These are phyloP conservation scores for Saccharomycopsis guyanensis DNA, from an alignment of 805 yeast genomes.

Conservation along the genomic window DNA sequence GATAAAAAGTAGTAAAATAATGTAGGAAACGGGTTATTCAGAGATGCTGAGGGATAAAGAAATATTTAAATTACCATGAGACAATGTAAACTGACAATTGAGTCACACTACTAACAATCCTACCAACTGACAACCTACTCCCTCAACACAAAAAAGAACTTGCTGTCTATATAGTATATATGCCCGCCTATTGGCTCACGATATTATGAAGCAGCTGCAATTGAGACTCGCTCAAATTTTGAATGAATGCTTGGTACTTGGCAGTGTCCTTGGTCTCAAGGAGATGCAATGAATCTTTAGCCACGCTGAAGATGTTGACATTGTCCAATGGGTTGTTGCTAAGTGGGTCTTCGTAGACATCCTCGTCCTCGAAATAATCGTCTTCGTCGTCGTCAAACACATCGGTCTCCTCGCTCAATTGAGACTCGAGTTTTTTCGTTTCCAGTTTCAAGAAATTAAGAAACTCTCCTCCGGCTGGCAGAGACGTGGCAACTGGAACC, in stretches of 20 bases:
- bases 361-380: conserved; percentile 44
- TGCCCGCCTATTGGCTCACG: no score
- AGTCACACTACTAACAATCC: no score
- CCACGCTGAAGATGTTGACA: conserved; percentile 61
- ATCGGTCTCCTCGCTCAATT: conserved; percentile 28
- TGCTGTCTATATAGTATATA: no score
- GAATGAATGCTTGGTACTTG: conserved; percentile 43
- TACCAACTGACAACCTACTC: no score
- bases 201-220: conserved; percentile 7
- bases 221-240: conserved; percentile 21
- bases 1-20: no score
- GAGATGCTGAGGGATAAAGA: no score
- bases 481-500: not conserved
- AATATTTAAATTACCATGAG: no score
- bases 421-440: conserved; percentile 1
- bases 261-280: conserved; percentile 42
- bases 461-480: conserved; percentile 4
- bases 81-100: no score
- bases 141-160: no score
- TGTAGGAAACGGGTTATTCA: no score
- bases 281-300: conserved; percentile 45
- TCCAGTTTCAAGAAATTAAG: conserved; percentile 11
- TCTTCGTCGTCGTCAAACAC: conserved; percentile 31
- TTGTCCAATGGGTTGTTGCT: conserved; percentile 73
- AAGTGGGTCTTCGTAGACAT: conserved; percentile 74